Evolutionary conservation across 2,329 filamentous ascomycete species (phyloP), one percentile per base, ranked within the genome.

Genomic region (Zymoseptoria crescenta): DNA sequence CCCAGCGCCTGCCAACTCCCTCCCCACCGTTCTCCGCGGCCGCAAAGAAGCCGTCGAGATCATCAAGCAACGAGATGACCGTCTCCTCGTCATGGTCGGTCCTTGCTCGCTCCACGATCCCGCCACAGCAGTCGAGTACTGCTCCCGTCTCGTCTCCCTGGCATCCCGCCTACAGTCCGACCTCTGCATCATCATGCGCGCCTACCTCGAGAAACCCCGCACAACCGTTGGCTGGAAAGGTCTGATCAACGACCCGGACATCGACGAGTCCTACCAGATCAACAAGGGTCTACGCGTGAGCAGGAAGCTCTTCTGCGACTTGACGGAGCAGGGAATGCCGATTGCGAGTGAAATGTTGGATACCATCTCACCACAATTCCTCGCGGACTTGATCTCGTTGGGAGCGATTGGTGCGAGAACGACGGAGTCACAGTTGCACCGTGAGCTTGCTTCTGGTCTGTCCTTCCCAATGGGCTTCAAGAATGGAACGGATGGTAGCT

Each of bases 201-300:
- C 92, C 72, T 99, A 99, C 83, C 87, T 99, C 55, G 94, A 99
- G 82, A 99, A 99, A 83, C 94, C 94, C 49, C 87, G 94, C 62
- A 99, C 94, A 54, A 99, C 94, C 0, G 92, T 99, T 54, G 94
- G 94, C 73, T 99, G 94, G 94, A 99, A 99, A 80, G 94, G 94
- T 56, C 82, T 99, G 75, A 96, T 99, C 82, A 99, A 99, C 77
- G 94, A 99, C 75, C 94, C 94, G 2, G 92, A 97, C 71, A 96
- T 99, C 74, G 91, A 99, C 76, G 87, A 94, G 74, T 94, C 88
- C 72, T 99, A 89, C 87, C 85, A 96, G 79, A 99, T 99, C 81
- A 99, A 99, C 85, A 97, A 97, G 82, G 94, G 94, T 56, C 83
- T 99, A 58, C 86, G 91, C 29, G 86, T 96, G 59, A 93, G 89